Base-by-base conservation (phyloP, 768 basidiomycete genomes). In the Hygrophoropsis aurantiaca region DNA sequence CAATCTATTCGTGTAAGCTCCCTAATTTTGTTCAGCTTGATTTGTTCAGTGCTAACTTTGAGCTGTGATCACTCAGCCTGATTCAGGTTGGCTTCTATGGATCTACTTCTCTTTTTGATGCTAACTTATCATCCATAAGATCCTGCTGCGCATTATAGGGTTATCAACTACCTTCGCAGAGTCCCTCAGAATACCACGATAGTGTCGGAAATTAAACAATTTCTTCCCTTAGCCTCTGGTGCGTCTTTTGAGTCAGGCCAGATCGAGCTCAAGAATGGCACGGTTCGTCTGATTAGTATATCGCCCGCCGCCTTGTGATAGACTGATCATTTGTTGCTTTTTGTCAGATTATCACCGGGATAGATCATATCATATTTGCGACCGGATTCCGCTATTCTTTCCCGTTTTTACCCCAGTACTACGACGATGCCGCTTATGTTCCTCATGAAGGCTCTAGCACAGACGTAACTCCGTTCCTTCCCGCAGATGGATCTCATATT, bases 301-400 rank as follows among this genome's bases (percentile, higher is more conserved):
- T 44, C 19, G 5, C 16, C 8, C 18, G 1, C 20, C 11, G 5
- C n/a, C 6, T 19, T 11, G 20, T 32, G 13, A 23, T 13, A 19
- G 21, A 11, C 38, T 19, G 11, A 47, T 15, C 19, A 13, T 37
- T 50, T 15, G 25, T 15, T 15, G 7, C 27, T 13, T 30, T n/a
- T 18, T 30, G 15, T 3, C 26, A 65, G 66, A 49, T 64, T 25
- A 54, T 75, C 42, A 58, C 56, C 25, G 69, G 69, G 9, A 53
- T 74, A 23, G 67, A 69, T 50, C 57, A 55, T 9, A 52, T 74
- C 43, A 62, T 74, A 37, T 69, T 73, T 50, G 66, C 64, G 0
- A 72, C 73, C 1, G 74, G 74, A n/a, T 74, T 65, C 56, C 65
- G 69, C n/a, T 73, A 75, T 49, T 64, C 68, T 0, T 74, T 68